Conservation (phyloP, 345 rosid species). For the Hibiscus mutabilis region DNA sequence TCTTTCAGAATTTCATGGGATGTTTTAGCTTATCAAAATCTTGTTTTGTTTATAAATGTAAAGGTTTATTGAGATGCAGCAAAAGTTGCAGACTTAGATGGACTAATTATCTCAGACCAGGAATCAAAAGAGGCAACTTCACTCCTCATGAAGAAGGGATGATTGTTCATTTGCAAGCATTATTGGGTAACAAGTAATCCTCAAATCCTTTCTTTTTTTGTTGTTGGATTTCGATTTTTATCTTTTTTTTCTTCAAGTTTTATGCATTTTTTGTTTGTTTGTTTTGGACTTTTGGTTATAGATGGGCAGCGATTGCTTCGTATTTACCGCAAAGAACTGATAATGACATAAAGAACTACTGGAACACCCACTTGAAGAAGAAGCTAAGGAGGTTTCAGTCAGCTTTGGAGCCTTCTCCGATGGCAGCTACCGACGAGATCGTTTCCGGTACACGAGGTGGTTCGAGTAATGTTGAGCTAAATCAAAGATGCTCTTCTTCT, state of each 20-base stretch:
- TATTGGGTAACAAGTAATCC: conserved; percentile 99
- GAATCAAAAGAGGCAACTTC: conserved; percentile 94
- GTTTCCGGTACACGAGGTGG: conserved; percentile 11
- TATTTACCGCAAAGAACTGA: conserved; percentile 96
- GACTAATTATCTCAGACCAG: conserved; percentile 96
- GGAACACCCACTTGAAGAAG: conserved; percentile 99
- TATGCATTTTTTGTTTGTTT: not conserved
- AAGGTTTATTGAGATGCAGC: conserved; percentile 90
- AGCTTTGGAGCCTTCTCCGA: conserved; percentile 26
- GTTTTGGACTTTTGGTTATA: not conserved
- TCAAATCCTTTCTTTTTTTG: not conserved
- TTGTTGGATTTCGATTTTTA: too few species aligned
- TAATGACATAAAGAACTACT: conserved; percentile 93
- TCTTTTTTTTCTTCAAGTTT: too few species aligned
- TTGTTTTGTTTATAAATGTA: conserved; percentile 12
- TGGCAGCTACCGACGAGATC: conserved; percentile 11
- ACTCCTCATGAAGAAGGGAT: conserved; percentile 97
- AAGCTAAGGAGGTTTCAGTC: conserved; percentile 69
- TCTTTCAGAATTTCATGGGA: not conserved
- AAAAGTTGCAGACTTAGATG: conserved; percentile 97
- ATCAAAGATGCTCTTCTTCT: conserved; percentile 10
- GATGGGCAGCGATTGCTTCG: conserved; percentile 99
- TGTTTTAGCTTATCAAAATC: not conserved
- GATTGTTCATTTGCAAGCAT: conserved; percentile 94
- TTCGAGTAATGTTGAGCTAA: not conserved